Conservation (phyloP, 176 grass and related monocot species). For the Musa schizocarpa region DNA sequence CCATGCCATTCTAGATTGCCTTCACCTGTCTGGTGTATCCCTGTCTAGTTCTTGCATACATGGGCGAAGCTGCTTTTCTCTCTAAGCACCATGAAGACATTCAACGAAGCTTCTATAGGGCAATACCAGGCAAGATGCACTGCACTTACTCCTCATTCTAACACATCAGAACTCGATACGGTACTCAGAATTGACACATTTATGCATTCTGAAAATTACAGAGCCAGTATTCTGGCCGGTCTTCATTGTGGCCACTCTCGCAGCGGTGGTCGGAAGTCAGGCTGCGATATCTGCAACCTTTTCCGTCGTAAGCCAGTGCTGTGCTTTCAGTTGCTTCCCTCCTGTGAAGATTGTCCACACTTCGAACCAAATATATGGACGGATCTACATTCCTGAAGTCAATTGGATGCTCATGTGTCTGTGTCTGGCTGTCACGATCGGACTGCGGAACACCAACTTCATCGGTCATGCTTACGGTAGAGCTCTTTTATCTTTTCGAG, state of each 20-base stretch:
- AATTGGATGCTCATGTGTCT: constrained; percentile 17
- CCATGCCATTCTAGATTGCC: constrained; percentile 2
- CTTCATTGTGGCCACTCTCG: constrained; percentile 8
- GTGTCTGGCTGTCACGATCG: constrained; percentile 12
- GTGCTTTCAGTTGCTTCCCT: constrained; percentile 7
- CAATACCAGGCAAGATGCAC: constrained; percentile 1
- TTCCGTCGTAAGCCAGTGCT: constrained; percentile 16
- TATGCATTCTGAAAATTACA: not conserved
- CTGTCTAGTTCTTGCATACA: constrained; percentile 14
- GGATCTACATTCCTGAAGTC: constrained; percentile 17
- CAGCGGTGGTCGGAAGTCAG: constrained; percentile 19
- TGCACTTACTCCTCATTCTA: not conserved
- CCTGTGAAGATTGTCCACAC: constrained; percentile 17
- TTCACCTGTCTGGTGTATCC: constrained; percentile 20
- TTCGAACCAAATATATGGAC: constrained; percentile 10
- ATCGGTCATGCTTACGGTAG: constrained; percentile 18
- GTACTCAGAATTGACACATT: not conserved
- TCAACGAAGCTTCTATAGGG: constrained; percentile 7
- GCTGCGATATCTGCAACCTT: constrained; percentile 10
- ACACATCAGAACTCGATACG: not conserved
- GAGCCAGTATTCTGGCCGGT: constrained; percentile 14
- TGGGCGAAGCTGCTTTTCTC: constrained; percentile 20
- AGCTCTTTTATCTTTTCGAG: not conserved
- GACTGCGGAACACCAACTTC: constrained; percentile 7
- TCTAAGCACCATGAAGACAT: constrained; percentile 8